phyloP scores from a whole-genome alignment of 441 rosid species.

The Populus hybrid region DNA sequence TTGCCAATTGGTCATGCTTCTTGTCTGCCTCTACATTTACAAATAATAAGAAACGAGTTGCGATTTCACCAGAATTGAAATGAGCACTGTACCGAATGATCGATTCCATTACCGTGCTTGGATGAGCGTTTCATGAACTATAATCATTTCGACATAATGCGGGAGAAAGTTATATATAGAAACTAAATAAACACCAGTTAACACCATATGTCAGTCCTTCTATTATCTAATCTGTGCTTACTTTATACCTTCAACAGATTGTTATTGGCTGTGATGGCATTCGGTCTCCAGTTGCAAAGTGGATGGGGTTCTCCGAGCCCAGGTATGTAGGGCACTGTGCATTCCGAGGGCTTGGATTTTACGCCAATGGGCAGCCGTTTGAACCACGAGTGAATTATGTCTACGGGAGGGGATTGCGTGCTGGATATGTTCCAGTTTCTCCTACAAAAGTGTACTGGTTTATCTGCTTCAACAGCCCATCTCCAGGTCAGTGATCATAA shows the following conservation, averaged over 20 bases:
- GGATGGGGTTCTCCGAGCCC: slow-evolving; percentile 89
- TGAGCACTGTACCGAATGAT: too few relatives aligned
- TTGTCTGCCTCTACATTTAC: not conserved
- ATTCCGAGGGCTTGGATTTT: slow-evolving; percentile 70
- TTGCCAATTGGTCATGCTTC: not conserved
- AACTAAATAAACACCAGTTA: too few relatives aligned
- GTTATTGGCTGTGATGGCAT: slow-evolving; percentile 88
- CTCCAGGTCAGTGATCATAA: slow-evolving; percentile 46
- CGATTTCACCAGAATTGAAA: too few relatives aligned
- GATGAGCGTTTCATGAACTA: too few relatives aligned
- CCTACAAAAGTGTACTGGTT: slow-evolving; percentile 84
- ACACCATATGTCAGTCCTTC: too few relatives aligned
- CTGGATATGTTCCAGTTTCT: slow-evolving; percentile 83
- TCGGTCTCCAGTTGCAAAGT: slow-evolving; percentile 65
- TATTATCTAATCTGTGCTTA: not conserved
- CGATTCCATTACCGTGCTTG: too few relatives aligned
- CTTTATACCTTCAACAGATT: slow-evolving; percentile 39
- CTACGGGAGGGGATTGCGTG: slow-evolving; percentile 79
- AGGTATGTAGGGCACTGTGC: slow-evolving; percentile 76
- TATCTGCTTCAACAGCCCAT: slow-evolving; percentile 77
- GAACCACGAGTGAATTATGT: slow-evolving; percentile 58
- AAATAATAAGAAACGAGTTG: too few relatives aligned
- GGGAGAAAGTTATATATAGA: too few relatives aligned
- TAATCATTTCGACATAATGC: too few relatives aligned
- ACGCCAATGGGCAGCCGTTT: slow-evolving; percentile 67